Base-by-base conservation (phyloP, 768 basidiomycete genomes). In the Gymnopilus junonius region DNA sequence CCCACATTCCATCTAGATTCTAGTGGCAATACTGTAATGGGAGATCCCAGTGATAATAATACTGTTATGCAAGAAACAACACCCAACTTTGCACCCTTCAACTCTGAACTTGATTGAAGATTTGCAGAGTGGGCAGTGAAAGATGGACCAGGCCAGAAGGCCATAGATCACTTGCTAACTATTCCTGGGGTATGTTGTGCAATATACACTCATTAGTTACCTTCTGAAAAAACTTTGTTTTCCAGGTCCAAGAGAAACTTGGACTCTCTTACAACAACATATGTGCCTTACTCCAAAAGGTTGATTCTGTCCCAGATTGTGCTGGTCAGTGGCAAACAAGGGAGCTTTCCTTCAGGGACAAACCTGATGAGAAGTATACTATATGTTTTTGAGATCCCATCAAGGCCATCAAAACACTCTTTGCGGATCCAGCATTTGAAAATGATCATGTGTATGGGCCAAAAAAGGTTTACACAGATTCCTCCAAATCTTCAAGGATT, bases 391-490 rank as follows among this genome's bases (percentile, higher is more conserved):
- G 40, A 7, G 4, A n/a, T 42, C 40, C 40, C 3, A 20, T 42
- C 21, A 20, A 6, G 21, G 40, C 40, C 2, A 20, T 42, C 6
- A 6, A 42, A 20, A 42, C 40, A 2, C 15, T 42, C 11, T 42
- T 42, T 42, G 40, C 4, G 21, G 40, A 42, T 42, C 40, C 40
- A 3, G 40, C 7, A 2, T 42, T 42, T 20, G n/a, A 42, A 20
- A 42, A 17, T 2, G 40, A 42, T 3, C 14, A 3, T 7, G 61
- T 67, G 1, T 73, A 75, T 55, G 45, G 42, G 17, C 76, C 78
- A 0, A 60, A 69, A 20, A 60, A 67, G n/a, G 66, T 77, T 8
- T 78, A 67, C 35, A 17, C 39, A 2, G 62, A 69, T 58, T 17
- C 55, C 15, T 23, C 37, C 1, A 55, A 58, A 7, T 57, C 54